These are phyloP conservation scores for Claviceps spartinae DNA, from an alignment of 2,329 filamentous ascomycete genomes.

Conservation along the genomic window DNA sequence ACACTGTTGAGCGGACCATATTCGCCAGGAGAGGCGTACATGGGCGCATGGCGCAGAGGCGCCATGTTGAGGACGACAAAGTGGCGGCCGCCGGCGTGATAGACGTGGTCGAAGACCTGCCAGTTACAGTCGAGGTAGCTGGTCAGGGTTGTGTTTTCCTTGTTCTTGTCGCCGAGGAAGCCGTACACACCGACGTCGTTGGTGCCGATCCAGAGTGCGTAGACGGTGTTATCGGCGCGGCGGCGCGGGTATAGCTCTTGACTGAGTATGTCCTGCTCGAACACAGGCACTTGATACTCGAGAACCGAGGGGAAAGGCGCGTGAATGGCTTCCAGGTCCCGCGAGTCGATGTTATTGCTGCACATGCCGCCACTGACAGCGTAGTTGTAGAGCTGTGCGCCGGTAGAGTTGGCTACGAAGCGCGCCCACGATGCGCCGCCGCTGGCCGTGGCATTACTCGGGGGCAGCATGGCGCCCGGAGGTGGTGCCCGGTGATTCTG, in stretches of 20 bases:
- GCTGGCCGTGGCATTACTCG: conserved; percentile 39
- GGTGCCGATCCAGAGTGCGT: conserved; percentile 68
- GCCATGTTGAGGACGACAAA: conserved; percentile 60
- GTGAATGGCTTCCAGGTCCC: conserved; percentile 28
- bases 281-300: conserved; percentile 47
- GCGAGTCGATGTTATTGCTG: conserved; percentile 51
- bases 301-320: conserved; percentile 47
- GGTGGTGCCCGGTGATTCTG: conserved; percentile 49
- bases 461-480: conserved; percentile 34
- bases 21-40: conserved; percentile 34
- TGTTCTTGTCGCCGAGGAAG: conserved; percentile 53
- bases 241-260: conserved; percentile 26
- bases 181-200: conserved; percentile 59
- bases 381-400: conserved; percentile 49
- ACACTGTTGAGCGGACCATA: conserved; percentile 9
- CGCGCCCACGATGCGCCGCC: conserved; percentile 59
- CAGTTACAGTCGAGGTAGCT: conserved; percentile 59
- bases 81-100: conserved; percentile 50
- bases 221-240: conserved; percentile 49
- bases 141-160: conserved; percentile 42
- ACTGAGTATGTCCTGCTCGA: conserved; percentile 33
- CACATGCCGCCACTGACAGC: conserved; percentile 62
- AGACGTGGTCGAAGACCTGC: conserved; percentile 46
- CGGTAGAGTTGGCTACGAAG: conserved; percentile 46
- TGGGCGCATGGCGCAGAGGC: conserved; percentile 52